Evolutionary conservation across 495 filamentous ascomycete species (phyloP), one percentile per base, ranked within the genome.

Genomic region (Aspergillus ostianus): DNA sequence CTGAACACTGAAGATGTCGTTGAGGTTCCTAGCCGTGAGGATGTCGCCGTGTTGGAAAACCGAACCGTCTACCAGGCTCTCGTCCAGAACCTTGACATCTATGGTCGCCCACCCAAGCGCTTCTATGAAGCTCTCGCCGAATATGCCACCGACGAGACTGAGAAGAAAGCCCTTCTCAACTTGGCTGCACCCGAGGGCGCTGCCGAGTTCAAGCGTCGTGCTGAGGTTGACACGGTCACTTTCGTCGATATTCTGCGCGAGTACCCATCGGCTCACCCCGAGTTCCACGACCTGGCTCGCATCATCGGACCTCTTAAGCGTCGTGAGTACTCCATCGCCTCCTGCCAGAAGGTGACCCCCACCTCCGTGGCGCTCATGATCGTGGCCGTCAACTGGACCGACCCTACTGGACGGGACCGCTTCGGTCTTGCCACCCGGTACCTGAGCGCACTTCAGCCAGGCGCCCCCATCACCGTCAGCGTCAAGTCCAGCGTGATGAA

Each of bases 401-500:
- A 96, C 74, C 84, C 89, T 55, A 83, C 85, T 64, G 92, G 95
- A 71, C 89, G 93, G 63, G 89, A 93, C 55, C 90, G 94, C 65
- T 92, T 92, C 71, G 94, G 94, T 55, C 91, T 93, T 73, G 92
- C 95, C 9, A 97, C 94, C 13, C 85, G 88, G 47, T 97, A 93
- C 77, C 85, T 98, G 53, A 87, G 87, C 73, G 67, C 78, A 46
- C 85, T 98, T 27, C 79, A 79, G 13, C 75, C 87, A 41, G 94
- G 95, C 49, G 79, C 89, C 12, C 78, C 89, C 13, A 82, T 98
- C 59, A 96, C 91, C 9, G 95, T 89, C 51, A 93, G 89, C 50
- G 90, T 98, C 75, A 98, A 98, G 77, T 92, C 95, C 10, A 96
- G 91, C 51, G 94, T 98, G 62, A 93, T 97, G 94, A 98, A 98